Conservation (phyloP, 192 early-diverging fungal species). For the Nowakowskiella sp. region DNA sequence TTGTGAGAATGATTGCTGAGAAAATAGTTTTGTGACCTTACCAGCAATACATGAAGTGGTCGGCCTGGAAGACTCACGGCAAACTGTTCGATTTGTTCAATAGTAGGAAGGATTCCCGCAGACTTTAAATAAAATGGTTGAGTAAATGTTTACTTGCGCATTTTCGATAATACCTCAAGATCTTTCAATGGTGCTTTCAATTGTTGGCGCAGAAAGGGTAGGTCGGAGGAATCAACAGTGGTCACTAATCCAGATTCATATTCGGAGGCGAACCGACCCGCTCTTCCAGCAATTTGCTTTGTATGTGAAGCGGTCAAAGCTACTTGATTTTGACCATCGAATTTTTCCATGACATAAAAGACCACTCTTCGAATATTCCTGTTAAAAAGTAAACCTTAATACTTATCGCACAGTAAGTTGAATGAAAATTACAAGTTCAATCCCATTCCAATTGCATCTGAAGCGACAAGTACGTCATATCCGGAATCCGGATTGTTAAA, state of each 20-base stretch:
- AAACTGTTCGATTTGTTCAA: slow-evolving; percentile 73
- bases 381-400: background rate
- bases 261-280: slow-evolving; percentile 73
- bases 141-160: slow-evolving; percentile 4
- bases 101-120: slow-evolving; percentile 66
- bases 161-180: slow-evolving; percentile 14
- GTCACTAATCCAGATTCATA: slow-evolving; percentile 63
- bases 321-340: slow-evolving; percentile 50
- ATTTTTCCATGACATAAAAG: slow-evolving; percentile 74
- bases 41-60: slow-evolving; percentile 55
- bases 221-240: slow-evolving; percentile 31
- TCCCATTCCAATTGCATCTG: slow-evolving; percentile 97
- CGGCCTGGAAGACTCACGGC: slow-evolving; percentile 56
- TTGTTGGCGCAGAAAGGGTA: slow-evolving; percentile 2
- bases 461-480: slow-evolving; percentile 82
- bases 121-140: slow-evolving; percentile 29
- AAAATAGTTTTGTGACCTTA: slow-evolving; percentile 10
- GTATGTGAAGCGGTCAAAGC: slow-evolving; percentile 65
- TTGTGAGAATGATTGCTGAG: slow-evolving; percentile 5
- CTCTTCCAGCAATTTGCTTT: slow-evolving; percentile 91
- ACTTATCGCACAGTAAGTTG: background rate
- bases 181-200: slow-evolving; percentile 1
- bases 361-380: slow-evolving; percentile 84
- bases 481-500: slow-evolving; percentile 79
- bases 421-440: slow-evolving; percentile 65